Conservation (phyloP, 2,329 filamentous ascomycete genomes). For the Cordyceps cateniannulata region DNA sequence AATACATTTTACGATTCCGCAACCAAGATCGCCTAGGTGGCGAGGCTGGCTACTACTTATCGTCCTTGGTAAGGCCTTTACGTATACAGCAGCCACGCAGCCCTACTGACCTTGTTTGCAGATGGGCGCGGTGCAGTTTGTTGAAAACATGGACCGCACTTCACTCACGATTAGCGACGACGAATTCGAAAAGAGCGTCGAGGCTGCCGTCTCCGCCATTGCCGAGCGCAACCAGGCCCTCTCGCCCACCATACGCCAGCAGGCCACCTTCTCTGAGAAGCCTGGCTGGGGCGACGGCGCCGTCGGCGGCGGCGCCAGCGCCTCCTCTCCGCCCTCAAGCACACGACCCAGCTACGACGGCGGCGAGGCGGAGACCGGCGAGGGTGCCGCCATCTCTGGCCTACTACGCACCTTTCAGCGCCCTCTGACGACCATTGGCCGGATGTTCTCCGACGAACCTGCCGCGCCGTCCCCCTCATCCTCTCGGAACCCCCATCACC, state of each 20-base stretch:
- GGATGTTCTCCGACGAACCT: conserved; percentile 77
- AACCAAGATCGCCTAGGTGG: conserved; percentile 96
- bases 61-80: conserved; percentile 63
- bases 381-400: conserved; percentile 78
- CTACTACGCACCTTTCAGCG: conserved; percentile 85
- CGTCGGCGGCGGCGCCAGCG: conserved; percentile 25
- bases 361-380: conserved; percentile 42
- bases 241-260: conserved; percentile 37
- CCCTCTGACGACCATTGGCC: conserved; percentile 83
- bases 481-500: conserved; percentile 17
- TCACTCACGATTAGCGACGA: conserved; percentile 89
- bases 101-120: conserved; percentile 25
- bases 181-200: conserved; percentile 94
- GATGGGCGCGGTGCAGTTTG: conserved; percentile 93
- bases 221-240: conserved; percentile 72
- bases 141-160: conserved; percentile 92
- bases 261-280: conserved; percentile 40
- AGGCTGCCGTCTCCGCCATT: conserved; percentile 90
- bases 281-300: conserved; percentile 34
- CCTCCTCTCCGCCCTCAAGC: neutral
- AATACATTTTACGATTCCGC: conserved; percentile 94
- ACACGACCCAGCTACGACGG: conserved; percentile 13
- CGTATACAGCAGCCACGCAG: neutral
- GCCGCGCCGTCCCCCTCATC: conserved; percentile 23
- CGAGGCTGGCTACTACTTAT: conserved; percentile 98